These are phyloP conservation scores for Coemansia sp. DNA, from an alignment of 192 early-diverging fungal species.

Conservation along the genomic window DNA sequence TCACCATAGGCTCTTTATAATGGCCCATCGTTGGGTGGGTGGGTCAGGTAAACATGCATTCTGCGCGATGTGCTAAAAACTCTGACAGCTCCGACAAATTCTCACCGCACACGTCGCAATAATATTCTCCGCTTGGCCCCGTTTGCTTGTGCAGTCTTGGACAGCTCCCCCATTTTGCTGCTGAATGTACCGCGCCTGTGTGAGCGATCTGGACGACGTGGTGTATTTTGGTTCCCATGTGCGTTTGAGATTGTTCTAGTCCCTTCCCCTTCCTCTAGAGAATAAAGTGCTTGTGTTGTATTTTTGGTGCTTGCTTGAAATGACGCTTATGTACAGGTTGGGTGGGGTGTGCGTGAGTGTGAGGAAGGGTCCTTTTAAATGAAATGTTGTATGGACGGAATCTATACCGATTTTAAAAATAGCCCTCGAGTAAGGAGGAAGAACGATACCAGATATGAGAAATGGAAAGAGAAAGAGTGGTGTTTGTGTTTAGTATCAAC, in stretches of 20 bases:
- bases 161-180: neutral
- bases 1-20: too few relatives aligned
- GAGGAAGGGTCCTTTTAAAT: too few relatives aligned
- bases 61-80: constrained; percentile 38
- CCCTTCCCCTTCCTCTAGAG: too few relatives aligned
- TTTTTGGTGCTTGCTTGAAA: too few relatives aligned
- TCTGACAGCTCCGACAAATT: constrained; percentile 35
- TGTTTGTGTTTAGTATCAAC: neutral
- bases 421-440: too few relatives aligned
- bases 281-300: too few relatives aligned
- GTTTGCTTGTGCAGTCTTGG: neutral
- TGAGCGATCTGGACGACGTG: neutral
- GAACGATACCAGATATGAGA: too few relatives aligned
- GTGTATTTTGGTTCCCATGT: constrained; percentile 1
- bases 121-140: neutral
- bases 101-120: constrained; percentile 31
- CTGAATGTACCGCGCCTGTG: neutral
- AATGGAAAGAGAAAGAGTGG: neutral
- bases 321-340: too few relatives aligned
- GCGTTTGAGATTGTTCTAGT: neutral
- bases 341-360: too few relatives aligned
- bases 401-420: too few relatives aligned
- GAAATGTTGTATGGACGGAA: too few relatives aligned
- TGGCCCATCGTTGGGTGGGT: too few relatives aligned
- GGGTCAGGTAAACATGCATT: constrained; percentile 31